These are phyloP conservation scores for Botrytis fragariae DNA, from an alignment of 2,329 filamentous ascomycete genomes.

Conservation along the genomic window DNA sequence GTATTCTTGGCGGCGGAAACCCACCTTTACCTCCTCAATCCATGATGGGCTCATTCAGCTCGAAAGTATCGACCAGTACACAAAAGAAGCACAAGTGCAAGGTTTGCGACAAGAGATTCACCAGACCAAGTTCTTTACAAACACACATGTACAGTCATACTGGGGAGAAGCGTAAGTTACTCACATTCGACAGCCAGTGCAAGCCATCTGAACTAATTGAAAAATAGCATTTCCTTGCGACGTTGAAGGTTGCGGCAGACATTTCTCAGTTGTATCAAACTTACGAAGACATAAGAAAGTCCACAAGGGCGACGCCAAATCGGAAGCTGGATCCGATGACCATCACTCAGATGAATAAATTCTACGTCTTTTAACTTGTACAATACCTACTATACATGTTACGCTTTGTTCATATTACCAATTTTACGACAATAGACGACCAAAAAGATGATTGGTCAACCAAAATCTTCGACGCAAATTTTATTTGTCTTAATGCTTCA, in stretches of 20 bases:
- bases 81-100: constrained; percentile 99
- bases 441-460: constrained; percentile 3
- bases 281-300: constrained; percentile 93
- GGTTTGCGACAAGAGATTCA: constrained; percentile 97
- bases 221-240: constrained; percentile 83
- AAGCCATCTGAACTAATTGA: constrained; percentile 8
- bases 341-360: constrained; percentile 51
- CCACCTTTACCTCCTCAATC: constrained; percentile 87
- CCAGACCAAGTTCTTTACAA: constrained; percentile 87
- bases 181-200: not conserved
- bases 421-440: constrained; percentile 15
- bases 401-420: constrained; percentile 16
- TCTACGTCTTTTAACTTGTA: constrained; percentile 4
- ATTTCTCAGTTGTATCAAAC: constrained; percentile 97
- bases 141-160: constrained; percentile 99
- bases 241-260: constrained; percentile 88
- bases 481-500: not conserved
- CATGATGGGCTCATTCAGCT: constrained; percentile 99
- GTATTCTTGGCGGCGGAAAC: constrained; percentile 57
- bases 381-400: not conserved
- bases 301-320: constrained; percentile 73
- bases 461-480: not conserved
- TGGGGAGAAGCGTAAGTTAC: constrained; percentile 85
- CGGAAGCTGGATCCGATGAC: constrained; percentile 62
- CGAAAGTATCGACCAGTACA: constrained; percentile 90